These are phyloP conservation scores for Hanseniaspora taiwanica DNA, from an alignment of 805 yeast species.

Conservation along the genomic window DNA sequence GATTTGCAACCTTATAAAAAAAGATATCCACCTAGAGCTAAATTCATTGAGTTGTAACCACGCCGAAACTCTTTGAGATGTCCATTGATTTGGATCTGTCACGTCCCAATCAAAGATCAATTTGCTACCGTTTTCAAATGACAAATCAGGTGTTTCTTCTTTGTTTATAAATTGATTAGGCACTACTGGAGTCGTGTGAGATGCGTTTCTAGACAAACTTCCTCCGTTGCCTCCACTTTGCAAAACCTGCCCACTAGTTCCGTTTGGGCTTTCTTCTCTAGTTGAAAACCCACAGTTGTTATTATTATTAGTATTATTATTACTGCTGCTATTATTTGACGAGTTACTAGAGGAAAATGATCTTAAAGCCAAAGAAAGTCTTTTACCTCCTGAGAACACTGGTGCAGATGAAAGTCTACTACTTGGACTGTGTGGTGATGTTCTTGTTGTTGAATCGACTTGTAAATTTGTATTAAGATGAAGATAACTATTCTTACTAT, in stretches of 20 bases:
- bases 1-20: conserved; percentile 44
- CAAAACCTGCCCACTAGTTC: background rate
- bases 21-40: conserved; percentile 59
- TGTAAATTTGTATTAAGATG: conserved; percentile 1
- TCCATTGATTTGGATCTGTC: conserved; percentile 54
- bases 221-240: background rate
- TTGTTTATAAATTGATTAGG: background rate
- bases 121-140: conserved; percentile 9
- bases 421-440: background rate
- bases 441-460: background rate
- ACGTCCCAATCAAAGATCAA: conserved; percentile 34
- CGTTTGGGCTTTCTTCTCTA: conserved; percentile 1
- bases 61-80: conserved; percentile 43
- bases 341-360: conserved; percentile 6
- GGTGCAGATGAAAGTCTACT: conserved; percentile 6
- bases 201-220: background rate
- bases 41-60: conserved; percentile 66
- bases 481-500: background rate
- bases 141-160: background rate
- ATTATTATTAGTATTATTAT: too few species aligned
- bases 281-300: background rate
- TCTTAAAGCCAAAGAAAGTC: conserved; percentile 5
- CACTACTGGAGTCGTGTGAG: too few species aligned
- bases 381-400: conserved; percentile 1
- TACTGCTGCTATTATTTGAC: background rate